phyloP scores from a whole-genome alignment of 2,329 filamentous ascomycete species.

The Ophiostoma ulmi region DNA sequence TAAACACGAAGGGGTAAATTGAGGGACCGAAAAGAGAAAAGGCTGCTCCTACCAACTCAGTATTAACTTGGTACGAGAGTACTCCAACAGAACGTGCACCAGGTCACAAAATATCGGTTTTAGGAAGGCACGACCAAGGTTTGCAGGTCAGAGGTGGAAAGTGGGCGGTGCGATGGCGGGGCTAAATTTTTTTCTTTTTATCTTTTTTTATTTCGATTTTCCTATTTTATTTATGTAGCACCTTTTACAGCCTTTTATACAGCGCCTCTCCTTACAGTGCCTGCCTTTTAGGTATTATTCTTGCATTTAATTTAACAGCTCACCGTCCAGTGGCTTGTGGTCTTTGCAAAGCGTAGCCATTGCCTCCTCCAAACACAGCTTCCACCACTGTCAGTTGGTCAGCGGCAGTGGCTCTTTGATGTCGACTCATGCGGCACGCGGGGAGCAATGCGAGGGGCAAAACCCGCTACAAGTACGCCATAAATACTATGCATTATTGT shows the following conservation, averaged over 20 bases:
- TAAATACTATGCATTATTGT: no score
- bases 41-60: conserved; percentile 18
- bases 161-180: conserved; percentile 25
- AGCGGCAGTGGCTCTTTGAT: not conserved
- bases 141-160: not conserved
- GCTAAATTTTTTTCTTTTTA: conserved; percentile 17
- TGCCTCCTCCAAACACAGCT: no score
- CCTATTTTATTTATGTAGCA: not conserved
- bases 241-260: not conserved
- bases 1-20: conserved; percentile 12
- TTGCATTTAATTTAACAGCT: not conserved
- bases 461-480: not conserved
- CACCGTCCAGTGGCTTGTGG: no score
- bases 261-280: not conserved
- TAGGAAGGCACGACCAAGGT: conserved; percentile 21
- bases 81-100: not conserved
- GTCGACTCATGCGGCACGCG: not conserved
- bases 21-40: conserved; percentile 14
- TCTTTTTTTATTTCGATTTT: conserved; percentile 3
- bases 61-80: not conserved
- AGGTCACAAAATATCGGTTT: not conserved
- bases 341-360: not conserved
- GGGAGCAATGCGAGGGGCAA: not conserved
- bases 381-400: no score
- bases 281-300: not conserved